phyloP scores from a whole-genome alignment of 1,139 yeast species.

The Kurtzmaniella natalensis region DNA sequence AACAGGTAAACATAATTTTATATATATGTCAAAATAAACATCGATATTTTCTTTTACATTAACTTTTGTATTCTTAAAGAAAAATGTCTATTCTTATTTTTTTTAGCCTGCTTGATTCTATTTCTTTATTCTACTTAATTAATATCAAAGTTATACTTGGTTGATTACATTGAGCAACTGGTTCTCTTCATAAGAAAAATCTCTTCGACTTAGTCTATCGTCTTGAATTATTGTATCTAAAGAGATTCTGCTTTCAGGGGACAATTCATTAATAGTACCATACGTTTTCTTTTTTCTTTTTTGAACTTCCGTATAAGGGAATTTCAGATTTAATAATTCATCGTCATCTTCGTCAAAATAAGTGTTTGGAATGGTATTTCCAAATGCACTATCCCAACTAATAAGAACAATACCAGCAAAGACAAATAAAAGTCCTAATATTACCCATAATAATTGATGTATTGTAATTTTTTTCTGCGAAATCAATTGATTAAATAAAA shows the following conservation, averaged over 20 bases:
- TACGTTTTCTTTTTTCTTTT: slow-evolving; percentile 1
- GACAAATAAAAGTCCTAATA: slow-evolving; percentile 36
- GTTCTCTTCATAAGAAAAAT: slow-evolving; percentile 18
- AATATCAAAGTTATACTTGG: too few relatives aligned
- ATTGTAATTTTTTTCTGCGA: slow-evolving; percentile 25
- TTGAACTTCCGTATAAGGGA: slow-evolving; percentile 15
- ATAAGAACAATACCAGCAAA: slow-evolving; percentile 39
- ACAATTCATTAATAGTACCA: neutral
- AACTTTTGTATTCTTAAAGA: slow-evolving; percentile 1
- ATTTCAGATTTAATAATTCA: slow-evolving; percentile 16
- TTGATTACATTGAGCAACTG: slow-evolving; percentile 11
- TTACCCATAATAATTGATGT: slow-evolving; percentile 30
- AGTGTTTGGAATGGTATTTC: slow-evolving; percentile 9
- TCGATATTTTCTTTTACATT: neutral
- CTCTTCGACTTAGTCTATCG: slow-evolving; percentile 6
- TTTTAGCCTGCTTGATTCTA: too few relatives aligned
- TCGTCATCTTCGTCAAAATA: slow-evolving; percentile 14
- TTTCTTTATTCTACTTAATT: neutral
- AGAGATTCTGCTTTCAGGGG: slow-evolving; percentile 2
- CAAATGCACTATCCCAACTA: slow-evolving; percentile 43
- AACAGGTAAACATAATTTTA: too few relatives aligned
- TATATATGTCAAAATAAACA: too few relatives aligned
- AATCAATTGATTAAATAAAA: slow-evolving; percentile 45
- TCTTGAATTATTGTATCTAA: slow-evolving; percentile 1
- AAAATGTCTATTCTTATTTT: neutral